phyloP scores from a whole-genome alignment of 1,284 basidiomycete species.

The Papiliotrema terrestris region DNA sequence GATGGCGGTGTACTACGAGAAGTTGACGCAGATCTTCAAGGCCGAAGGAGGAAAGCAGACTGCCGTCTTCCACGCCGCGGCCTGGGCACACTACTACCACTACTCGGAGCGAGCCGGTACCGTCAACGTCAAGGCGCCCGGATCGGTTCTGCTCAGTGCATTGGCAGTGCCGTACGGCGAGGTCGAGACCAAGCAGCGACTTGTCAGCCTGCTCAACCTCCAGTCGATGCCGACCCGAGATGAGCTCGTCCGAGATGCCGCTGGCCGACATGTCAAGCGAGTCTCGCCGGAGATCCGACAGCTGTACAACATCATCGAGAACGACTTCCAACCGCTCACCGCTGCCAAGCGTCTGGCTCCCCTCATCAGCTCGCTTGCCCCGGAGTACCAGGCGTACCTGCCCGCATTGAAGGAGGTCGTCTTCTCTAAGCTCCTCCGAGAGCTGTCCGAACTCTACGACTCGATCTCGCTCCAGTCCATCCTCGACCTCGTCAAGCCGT shows the following conservation, averaged over 20 bases:
- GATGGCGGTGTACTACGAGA: constrained; percentile 99
- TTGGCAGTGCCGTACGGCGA: constrained; percentile 86
- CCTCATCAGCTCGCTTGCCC: constrained; percentile 65
- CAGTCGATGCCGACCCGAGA: constrained; percentile 80
- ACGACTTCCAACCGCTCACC: constrained; percentile 90
- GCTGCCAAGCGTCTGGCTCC: constrained; percentile 82
- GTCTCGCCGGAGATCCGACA: constrained; percentile 74
- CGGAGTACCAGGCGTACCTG: constrained; percentile 72
- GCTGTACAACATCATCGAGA: constrained; percentile 87
- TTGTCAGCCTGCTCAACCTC: constrained; percentile 84
- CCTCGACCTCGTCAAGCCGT: constrained; percentile 69
- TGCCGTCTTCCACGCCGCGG: constrained; percentile 95
- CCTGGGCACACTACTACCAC: constrained; percentile 80
- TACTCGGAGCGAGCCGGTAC: constrained; percentile 56
- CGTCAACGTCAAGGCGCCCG: constrained; percentile 77
- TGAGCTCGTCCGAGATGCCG: constrained; percentile 79
- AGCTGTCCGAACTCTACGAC: constrained; percentile 91
- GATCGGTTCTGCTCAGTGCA: constrained; percentile 87
- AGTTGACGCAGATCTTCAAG: constrained; percentile 89
- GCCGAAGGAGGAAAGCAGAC: constrained; percentile 59
- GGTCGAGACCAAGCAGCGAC: constrained; percentile 67
- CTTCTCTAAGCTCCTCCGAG: constrained; percentile 87
- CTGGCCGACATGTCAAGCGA: constrained; percentile 77
- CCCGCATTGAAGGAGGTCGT: constrained; percentile 88
- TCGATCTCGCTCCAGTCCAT: constrained; percentile 77